Conservation (phyloP, 129 eudicot genomes). For the Calendula officinalis region DNA sequence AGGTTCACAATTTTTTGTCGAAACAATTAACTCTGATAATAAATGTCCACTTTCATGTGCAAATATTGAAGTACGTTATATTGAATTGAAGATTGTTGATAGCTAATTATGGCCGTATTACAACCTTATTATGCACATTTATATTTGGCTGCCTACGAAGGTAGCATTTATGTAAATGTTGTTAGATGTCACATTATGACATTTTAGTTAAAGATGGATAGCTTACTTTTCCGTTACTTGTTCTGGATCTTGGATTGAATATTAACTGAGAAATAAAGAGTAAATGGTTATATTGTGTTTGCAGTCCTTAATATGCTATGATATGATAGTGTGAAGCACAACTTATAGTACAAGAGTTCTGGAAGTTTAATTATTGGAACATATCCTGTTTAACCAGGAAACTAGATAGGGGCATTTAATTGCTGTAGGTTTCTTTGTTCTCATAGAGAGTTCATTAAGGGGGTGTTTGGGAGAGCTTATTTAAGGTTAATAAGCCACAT, state of each 20-base stretch:
- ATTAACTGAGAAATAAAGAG: not conserved
- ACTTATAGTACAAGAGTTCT: no score
- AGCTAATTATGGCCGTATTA: not conserved
- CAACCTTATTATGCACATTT: not conserved
- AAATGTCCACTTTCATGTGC: not conserved
- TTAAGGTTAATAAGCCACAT: no score
- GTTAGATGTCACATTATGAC: not conserved
- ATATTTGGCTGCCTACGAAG: no score
- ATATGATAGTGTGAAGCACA: no score
- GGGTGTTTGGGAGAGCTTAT: no score
- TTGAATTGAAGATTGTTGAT: slow-evolving; percentile 5
- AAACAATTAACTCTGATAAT: not conserved
- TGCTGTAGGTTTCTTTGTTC: no score
- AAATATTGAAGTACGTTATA: slow-evolving; percentile 3
- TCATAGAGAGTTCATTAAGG: no score
- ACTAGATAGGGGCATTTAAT: no score
- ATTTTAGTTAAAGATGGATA: not conserved
- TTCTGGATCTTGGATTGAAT: slow-evolving; percentile 2
- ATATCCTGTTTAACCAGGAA: no score
- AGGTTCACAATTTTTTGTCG: not conserved
- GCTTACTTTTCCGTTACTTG: slow-evolving; percentile 1
- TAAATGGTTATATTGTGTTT: not conserved
- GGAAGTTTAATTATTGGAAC: no score
- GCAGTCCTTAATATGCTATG: no score
- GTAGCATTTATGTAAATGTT: not conserved